phyloP scores from a whole-genome alignment of 768 basidiomycete species.

The Suillus cothurnatus region DNA sequence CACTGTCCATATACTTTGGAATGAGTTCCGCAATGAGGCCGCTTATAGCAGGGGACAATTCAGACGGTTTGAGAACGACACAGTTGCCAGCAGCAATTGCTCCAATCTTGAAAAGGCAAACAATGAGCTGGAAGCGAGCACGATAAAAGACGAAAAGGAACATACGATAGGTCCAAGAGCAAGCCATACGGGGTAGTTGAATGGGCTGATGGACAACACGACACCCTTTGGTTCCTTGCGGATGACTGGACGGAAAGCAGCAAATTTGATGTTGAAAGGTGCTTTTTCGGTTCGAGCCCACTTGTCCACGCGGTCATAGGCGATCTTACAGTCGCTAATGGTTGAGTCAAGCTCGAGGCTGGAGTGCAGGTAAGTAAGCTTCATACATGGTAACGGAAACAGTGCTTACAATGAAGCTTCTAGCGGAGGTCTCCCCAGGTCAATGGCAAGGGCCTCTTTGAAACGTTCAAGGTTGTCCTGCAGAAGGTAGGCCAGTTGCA shows the following conservation, averaged over 20 bases:
- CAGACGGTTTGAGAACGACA: constrained; percentile 76
- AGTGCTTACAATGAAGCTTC: constrained; percentile 58
- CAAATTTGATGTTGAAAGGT: constrained; percentile 56
- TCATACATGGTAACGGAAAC: constrained; percentile 7
- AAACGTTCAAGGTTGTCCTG: constrained; percentile 71
- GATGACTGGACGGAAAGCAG: constrained; percentile 61
- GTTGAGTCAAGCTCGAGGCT: constrained; percentile 65
- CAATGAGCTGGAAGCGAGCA: background rate
- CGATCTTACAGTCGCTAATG: constrained; percentile 54
- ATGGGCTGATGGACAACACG: constrained; percentile 68
- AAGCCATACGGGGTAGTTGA: constrained; percentile 75
- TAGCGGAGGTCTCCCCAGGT: constrained; percentile 63
- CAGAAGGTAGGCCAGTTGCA: constrained; percentile 71
- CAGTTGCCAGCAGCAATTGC: constrained; percentile 83
- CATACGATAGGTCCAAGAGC: constrained; percentile 59
- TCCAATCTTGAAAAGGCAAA: constrained; percentile 44
- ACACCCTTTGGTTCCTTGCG: constrained; percentile 80
- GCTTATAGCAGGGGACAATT: constrained; percentile 57
- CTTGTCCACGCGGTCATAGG: constrained; percentile 65
- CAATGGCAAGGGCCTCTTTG: constrained; percentile 55
- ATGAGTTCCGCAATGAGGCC: constrained; percentile 66
- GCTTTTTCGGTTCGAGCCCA: constrained; percentile 72
- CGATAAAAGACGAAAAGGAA: constrained; percentile 2
- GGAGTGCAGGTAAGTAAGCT: background rate
- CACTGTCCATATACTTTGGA: constrained; percentile 73